A percentile compares a stretch with the other conserved stretches of the same genome.
phyloP scores from a whole-genome alignment of 225 moss, liverwort and hornwort genomes.

The Pseudoscleropodium purum region DNA sequence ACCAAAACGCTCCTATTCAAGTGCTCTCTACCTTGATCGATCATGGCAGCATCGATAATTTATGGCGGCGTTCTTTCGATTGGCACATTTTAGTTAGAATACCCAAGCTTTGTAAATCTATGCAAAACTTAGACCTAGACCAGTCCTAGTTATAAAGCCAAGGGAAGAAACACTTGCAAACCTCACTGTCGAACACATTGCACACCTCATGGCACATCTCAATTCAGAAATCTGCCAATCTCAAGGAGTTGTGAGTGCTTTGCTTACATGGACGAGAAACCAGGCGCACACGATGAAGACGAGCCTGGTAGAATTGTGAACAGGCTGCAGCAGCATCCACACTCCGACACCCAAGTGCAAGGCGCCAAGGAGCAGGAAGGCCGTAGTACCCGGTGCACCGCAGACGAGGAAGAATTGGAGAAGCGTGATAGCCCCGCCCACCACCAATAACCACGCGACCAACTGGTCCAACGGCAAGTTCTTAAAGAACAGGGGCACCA shows the following conservation, averaged over 20 bases:
- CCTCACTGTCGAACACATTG: background rate
- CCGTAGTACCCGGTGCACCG: slow-evolving; percentile 78
- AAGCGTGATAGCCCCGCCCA: slow-evolving; percentile 60
- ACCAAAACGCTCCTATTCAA: background rate
- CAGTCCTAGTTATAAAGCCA: background rate
- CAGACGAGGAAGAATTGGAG: slow-evolving; percentile 73
- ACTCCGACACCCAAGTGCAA: slow-evolving; percentile 61
- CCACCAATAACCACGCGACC: slow-evolving; percentile 66
- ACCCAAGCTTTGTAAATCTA: background rate
- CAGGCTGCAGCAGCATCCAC: slow-evolving; percentile 50
- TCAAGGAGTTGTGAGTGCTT: too few species aligned
- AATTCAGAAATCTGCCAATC: background rate
- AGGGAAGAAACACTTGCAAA: background rate
- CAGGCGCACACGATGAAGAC: slow-evolving; percentile 56
- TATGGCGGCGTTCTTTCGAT: background rate
- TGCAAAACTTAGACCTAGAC: background rate
- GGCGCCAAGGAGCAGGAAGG: slow-evolving; percentile 60
- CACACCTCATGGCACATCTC: background rate
- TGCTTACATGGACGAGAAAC: slow-evolving; percentile 67
- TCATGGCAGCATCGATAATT: background rate
- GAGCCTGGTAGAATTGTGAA: slow-evolving; percentile 20
- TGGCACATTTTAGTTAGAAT: background rate
- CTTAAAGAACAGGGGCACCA: slow-evolving; percentile 47
- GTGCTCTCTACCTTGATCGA: background rate
- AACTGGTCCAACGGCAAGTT: slow-evolving; percentile 25